These are phyloP conservation scores for Juglanconis juglandina DNA, from an alignment of 2,329 filamentous ascomycete species.

Conservation along the genomic window DNA sequence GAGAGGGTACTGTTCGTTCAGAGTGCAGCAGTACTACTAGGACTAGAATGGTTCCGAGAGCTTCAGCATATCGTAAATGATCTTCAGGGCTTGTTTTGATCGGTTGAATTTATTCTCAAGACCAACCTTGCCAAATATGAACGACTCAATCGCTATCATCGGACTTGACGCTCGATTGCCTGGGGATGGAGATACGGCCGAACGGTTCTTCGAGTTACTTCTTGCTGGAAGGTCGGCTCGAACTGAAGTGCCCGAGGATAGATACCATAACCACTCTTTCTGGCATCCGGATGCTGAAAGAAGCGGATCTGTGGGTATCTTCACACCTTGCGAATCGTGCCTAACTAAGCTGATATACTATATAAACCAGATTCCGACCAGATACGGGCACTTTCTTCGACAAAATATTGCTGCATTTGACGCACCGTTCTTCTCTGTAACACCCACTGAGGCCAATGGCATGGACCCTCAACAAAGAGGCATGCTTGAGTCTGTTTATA, in stretches of 20 bases:
- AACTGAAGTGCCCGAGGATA: constrained; percentile 25
- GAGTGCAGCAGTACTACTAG: no score
- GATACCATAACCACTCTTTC: constrained; percentile 29
- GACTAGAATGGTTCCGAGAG: no score
- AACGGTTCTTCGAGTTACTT: constrained; percentile 27
- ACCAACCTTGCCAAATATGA: no score
- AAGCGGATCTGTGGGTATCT: constrained; percentile 22
- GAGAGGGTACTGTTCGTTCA: no score
- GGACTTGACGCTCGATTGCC: constrained; percentile 24
- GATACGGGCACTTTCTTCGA: constrained; percentile 10
- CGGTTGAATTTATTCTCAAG: no score
- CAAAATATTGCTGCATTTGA: constrained; percentile 15
- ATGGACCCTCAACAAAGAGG: constrained; percentile 19
- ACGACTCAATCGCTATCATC: constrained; percentile 8
- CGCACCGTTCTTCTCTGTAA: constrained; percentile 19
- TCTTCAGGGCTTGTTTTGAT: no score
- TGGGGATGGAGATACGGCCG: constrained; percentile 24
- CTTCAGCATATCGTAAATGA: no score
- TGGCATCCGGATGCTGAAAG: constrained; percentile 28
- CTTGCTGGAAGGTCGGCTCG: constrained; percentile 26
- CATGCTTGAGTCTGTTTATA: constrained; percentile 15
- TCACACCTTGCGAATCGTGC: no score
- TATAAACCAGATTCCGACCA: constrained; percentile 21
- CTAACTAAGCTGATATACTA: no score
- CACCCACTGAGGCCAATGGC: constrained; percentile 14